These are phyloP conservation scores for Fonsecaea nubica DNA, from an alignment of 2,329 filamentous ascomycete species.

Conservation along the genomic window DNA sequence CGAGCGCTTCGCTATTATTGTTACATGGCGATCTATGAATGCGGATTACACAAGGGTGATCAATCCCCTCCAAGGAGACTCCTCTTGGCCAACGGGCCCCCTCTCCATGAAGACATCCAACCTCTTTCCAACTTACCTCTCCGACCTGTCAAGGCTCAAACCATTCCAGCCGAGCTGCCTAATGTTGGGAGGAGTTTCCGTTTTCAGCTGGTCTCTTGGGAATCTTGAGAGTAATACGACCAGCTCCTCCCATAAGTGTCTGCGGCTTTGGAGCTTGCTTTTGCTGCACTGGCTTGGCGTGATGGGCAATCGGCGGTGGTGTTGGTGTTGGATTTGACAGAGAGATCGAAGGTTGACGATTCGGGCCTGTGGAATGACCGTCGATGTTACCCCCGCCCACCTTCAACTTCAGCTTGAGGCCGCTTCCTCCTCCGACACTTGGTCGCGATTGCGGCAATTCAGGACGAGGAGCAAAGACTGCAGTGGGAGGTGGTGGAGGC, in stretches of 20 bases:
- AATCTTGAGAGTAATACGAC: conserved; percentile 18
- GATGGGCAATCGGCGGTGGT: conserved; percentile 34
- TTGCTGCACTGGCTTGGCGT: conserved; percentile 18
- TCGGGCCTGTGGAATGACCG: not conserved
- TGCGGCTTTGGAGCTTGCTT: conserved; percentile 7
- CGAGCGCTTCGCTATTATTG: not conserved
- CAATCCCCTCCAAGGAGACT: not conserved
- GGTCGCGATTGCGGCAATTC: conserved; percentile 22
- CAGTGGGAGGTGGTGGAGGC: conserved; percentile 34
- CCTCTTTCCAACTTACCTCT: not conserved
- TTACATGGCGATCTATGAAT: conserved; percentile 2
- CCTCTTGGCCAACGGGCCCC: not conserved
- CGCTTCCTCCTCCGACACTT: conserved; percentile 16
- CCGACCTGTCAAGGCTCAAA: not conserved
- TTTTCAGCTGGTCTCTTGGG: conserved; percentile 9
- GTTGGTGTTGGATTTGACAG: conserved; percentile 45
- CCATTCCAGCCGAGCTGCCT: not conserved
- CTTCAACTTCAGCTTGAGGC: conserved; percentile 38
- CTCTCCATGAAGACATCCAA: not conserved
- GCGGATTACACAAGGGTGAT: not conserved
- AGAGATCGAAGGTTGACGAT: conserved; percentile 26
- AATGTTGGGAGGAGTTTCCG: conserved; percentile 5
- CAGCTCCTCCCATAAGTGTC: not conserved
- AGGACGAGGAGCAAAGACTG: conserved; percentile 14
- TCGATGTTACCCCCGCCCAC: conserved; percentile 37